Conservation (phyloP, 1,284 basidiomycete species). For the Exsudoporus floridanus region DNA sequence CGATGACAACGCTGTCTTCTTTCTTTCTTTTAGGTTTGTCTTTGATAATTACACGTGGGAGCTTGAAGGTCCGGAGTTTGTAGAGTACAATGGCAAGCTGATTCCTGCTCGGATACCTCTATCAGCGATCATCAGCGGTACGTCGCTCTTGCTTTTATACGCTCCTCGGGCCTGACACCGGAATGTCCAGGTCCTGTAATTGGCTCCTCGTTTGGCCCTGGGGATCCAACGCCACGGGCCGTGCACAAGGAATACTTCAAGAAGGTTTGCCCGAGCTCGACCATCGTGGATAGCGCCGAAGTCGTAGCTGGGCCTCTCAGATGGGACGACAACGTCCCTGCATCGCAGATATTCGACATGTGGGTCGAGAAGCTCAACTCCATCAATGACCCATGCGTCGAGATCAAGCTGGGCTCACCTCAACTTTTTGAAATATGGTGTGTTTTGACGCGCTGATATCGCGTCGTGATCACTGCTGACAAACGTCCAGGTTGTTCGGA, state of each 20-base stretch:
- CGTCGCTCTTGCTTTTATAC: conserved; percentile 10
- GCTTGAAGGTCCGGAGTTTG: conserved; percentile 31
- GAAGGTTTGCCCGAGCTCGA: conserved; percentile 42
- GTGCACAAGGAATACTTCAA: conserved; percentile 47
- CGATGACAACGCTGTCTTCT: neutral
- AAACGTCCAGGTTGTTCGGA: conserved; percentile 42
- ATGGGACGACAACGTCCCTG: conserved; percentile 26
- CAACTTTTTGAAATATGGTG: conserved; percentile 49
- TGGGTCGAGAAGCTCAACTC: conserved; percentile 42
- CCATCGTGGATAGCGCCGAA: conserved; percentile 27
- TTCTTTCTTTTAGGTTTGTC: conserved; percentile 35
- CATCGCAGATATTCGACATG: conserved; percentile 34
- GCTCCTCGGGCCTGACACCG: neutral
- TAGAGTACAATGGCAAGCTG: conserved; percentile 40
- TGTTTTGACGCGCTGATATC: conserved; percentile 10
- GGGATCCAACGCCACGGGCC: conserved; percentile 37
- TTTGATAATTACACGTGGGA: conserved; percentile 45
- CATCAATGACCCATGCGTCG: conserved; percentile 45
- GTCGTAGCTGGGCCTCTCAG: conserved; percentile 28
- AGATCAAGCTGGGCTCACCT: conserved; percentile 34
- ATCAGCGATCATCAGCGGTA: conserved; percentile 42
- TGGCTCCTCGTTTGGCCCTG: conserved; percentile 34
- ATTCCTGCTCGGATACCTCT: conserved; percentile 45
- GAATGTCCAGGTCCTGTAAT: conserved; percentile 36
- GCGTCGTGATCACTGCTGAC: neutral